Evolutionary conservation across 805 yeast genomes (phyloP).

Genomic region (Tetrapisispora iriomotensis): DNA sequence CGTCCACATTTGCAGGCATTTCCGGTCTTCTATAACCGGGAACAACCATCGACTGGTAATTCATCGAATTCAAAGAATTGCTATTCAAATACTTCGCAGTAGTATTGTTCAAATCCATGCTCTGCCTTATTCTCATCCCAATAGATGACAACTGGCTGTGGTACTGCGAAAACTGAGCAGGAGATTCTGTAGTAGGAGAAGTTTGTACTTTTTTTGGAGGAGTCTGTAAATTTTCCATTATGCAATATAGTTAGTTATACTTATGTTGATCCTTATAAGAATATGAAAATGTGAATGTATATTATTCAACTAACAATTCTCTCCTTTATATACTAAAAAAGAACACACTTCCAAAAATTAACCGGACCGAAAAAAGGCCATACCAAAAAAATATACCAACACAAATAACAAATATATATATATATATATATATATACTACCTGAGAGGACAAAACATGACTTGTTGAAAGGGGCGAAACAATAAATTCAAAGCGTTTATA

Average conservation of each 20-base stretch:
- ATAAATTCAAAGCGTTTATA: too few species aligned
- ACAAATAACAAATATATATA: too few species aligned
- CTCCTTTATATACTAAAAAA: too few species aligned
- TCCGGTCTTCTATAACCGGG: constrained; percentile 2
- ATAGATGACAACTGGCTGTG: constrained; percentile 39
- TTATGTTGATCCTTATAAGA: not conserved
- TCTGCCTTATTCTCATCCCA: constrained; percentile 65
- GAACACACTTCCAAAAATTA: too few species aligned
- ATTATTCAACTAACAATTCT: too few species aligned
- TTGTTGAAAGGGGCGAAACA: too few species aligned
- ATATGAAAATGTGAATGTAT: not conserved
- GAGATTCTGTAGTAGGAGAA: constrained; percentile 17
- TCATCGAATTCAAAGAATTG: not conserved
- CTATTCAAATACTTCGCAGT: not conserved
- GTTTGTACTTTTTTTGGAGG: constrained; percentile 8
- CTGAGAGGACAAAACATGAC: too few species aligned
- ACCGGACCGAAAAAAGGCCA: too few species aligned
- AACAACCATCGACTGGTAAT: constrained; percentile 1
- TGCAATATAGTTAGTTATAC: too few species aligned
- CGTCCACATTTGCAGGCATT: constrained; percentile 11
- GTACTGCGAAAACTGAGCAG: constrained; percentile 19
- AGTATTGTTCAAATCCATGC: constrained; percentile 34
- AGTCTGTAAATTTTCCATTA: not conserved
- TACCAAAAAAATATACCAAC: too few species aligned
- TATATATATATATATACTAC: too few species aligned